These are phyloP conservation scores for Komagataella ulmi DNA, from an alignment of 805 yeast genomes.

Conservation along the genomic window DNA sequence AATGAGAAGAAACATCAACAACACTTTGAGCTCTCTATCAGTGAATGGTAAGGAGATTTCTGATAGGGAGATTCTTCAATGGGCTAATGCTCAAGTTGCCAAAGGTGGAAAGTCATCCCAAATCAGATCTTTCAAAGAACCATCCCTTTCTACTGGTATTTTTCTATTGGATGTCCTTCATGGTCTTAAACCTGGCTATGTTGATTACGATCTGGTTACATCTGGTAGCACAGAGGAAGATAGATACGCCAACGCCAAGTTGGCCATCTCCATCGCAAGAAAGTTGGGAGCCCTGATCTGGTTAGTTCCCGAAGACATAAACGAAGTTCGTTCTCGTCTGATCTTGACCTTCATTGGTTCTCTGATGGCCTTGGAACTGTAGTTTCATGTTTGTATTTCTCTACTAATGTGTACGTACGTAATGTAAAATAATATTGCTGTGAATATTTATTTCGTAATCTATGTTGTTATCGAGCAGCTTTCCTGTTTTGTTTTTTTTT, in stretches of 20 bases:
- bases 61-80: slow-evolving; percentile 77
- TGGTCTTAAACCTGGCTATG: slow-evolving; percentile 95
- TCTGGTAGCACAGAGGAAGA: slow-evolving; percentile 75
- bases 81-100: slow-evolving; percentile 82
- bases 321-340: slow-evolving; percentile 89
- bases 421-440: background rate
- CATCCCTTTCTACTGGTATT: slow-evolving; percentile 60
- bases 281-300: slow-evolving; percentile 95
- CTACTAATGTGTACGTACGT: background rate
- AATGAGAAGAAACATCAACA: slow-evolving; percentile 90
- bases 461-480: background rate
- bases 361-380: slow-evolving; percentile 54
- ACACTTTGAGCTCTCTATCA: slow-evolving; percentile 64
- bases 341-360: slow-evolving; percentile 92
- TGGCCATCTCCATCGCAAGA: slow-evolving; percentile 97
- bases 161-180: slow-evolving; percentile 82
- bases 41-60: slow-evolving; percentile 63
- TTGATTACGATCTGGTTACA: slow-evolving; percentile 84
- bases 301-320: slow-evolving; percentile 99
- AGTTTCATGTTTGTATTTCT: background rate
- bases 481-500: background rate
- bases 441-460: background rate
- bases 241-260: slow-evolving; percentile 83
- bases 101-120: slow-evolving; percentile 72
- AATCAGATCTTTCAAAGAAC: slow-evolving; percentile 79